Base-by-base conservation (phyloP, 768 basidiomycete genomes). In the Auricularia sp. region DNA sequence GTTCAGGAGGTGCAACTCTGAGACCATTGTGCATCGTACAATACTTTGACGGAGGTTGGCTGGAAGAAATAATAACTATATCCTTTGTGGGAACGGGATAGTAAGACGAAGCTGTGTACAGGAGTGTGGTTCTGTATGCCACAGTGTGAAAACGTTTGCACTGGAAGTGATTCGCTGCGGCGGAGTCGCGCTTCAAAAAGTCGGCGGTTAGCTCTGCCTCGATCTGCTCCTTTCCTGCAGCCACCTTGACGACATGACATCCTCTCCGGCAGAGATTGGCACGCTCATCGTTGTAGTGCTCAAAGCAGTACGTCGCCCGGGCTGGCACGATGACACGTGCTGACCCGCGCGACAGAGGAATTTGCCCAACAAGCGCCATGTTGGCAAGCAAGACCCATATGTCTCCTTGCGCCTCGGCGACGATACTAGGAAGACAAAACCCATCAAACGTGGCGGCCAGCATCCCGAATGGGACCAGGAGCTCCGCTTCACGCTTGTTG, bases 381-480 rank as follows among this genome's bases (percentile, higher is more conserved):
- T 93, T 59, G 91, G 91, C 68, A 99, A 99, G 77, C 97, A 98
- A 75, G 94, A 98, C 74, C 97, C 97, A 0, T 99, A 96, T 75
- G 97, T 93, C 69, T 77, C 86, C 29, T 83, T 96, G 33, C 78
- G 81, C 3, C 78, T 94, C 62, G 88, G 91, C 71, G 86, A 86
- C 61, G 88, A 94, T 74, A 94, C 87, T 71, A 84, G 87, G 65
- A 83, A 91, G 62, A 98, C 96, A 3, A 92, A 89, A 74, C 86
- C 93, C n/a, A 88, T 98, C 74, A 95, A 91, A 73, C 88, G 93
- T 36, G 97, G 97, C 61, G 97, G 97, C 18, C 97, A 99, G 74
- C 94, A 97, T 74, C 97, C 97, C 4, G 93, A 93, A 76, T 99
- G 97, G 95, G 97, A 99, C 72, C 94, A 97, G 70, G 97, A 99